Evolutionary conservation across 208 protist species (phyloP).

Genomic region (Balamuthia mandrillaris): DNA sequence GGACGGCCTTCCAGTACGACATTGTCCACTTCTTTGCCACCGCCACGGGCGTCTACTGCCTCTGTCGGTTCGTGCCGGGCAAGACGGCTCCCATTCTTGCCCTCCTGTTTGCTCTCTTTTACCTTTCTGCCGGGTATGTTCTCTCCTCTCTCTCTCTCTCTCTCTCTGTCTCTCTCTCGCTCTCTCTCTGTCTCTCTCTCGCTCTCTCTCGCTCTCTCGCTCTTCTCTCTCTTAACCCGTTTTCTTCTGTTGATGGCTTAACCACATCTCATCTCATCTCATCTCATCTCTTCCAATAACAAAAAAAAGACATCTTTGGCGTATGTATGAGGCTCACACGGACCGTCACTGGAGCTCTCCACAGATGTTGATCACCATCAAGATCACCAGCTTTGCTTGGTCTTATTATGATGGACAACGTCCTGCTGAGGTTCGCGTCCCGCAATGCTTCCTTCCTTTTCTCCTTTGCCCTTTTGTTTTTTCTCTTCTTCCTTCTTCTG

Average conservation of each 20-base stretch:
- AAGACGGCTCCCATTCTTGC: neutral
- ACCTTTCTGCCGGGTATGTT: neutral
- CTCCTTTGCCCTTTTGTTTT: neutral
- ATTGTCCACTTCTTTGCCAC: neutral
- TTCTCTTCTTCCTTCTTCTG: neutral
- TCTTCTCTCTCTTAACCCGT: too few relatives aligned
- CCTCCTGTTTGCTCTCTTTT: neutral
- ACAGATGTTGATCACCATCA: constrained; percentile 69
- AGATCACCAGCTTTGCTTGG: constrained; percentile 60
- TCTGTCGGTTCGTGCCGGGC: neutral
- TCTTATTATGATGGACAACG: constrained; percentile 58
- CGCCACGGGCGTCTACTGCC: neutral
- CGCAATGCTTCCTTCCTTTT: neutral
- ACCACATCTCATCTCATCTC: too few relatives aligned
- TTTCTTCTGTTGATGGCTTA: too few relatives aligned
- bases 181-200: too few relatives aligned
- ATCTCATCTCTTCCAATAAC: too few relatives aligned
- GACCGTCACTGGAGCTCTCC: constrained; percentile 60
- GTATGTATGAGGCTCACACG: constrained; percentile 59
- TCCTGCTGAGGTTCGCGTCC: neutral
- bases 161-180: too few relatives aligned
- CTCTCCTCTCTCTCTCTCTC: too few relatives aligned
- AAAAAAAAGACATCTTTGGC: constrained; percentile 57
- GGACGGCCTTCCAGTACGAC: neutral
- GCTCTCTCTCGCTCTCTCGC: too few relatives aligned